Evolutionary conservation across 352 stramenopile species (phyloP).

Genomic region (Phytophthora cajani): DNA sequence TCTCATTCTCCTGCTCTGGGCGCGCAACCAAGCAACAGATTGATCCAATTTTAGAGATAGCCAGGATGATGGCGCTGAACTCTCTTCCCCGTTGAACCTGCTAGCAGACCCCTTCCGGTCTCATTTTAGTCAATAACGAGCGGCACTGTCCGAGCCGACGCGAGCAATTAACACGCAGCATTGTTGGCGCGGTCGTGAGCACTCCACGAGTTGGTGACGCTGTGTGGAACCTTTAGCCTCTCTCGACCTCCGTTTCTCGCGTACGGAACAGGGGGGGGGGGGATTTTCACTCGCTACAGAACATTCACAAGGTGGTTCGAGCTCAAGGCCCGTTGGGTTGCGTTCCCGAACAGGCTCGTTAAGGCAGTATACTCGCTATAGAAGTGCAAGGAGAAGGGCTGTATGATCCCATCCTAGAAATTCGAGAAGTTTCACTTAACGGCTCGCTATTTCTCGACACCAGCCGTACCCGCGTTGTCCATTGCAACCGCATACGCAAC

Average conservation of each 20-base stretch:
- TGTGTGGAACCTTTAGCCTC: neutral
- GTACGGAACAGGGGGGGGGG: neutral
- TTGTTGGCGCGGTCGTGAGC: constrained; percentile 6
- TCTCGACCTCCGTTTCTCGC: constrained; percentile 6
- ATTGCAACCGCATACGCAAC: constrained; percentile 4
- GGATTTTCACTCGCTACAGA: constrained; percentile 2
- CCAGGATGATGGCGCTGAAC: neutral
- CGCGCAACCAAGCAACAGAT: constrained; percentile 12
- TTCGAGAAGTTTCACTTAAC: constrained; percentile 25
- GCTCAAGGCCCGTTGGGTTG: constrained; percentile 17
- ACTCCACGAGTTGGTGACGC: neutral
- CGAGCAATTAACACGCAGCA: constrained; percentile 11
- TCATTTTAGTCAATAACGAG: constrained; percentile 14
- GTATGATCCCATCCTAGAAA: constrained; percentile 8
- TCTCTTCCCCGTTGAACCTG: constrained; percentile 5
- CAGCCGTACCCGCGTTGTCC: neutral
- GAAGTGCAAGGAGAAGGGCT: constrained; percentile 3
- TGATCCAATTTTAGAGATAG: constrained; percentile 10
- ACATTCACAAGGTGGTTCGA: neutral
- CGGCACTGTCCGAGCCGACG: constrained; percentile 3
- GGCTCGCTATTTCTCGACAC: constrained; percentile 5
- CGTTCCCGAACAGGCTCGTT: neutral
- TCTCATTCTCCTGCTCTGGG: constrained; percentile 13
- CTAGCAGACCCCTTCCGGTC: constrained; percentile 6
- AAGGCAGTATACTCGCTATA: neutral